phyloP scores from a whole-genome alignment of 2,329 filamentous ascomycete species.

The Fusarium proliferatum region DNA sequence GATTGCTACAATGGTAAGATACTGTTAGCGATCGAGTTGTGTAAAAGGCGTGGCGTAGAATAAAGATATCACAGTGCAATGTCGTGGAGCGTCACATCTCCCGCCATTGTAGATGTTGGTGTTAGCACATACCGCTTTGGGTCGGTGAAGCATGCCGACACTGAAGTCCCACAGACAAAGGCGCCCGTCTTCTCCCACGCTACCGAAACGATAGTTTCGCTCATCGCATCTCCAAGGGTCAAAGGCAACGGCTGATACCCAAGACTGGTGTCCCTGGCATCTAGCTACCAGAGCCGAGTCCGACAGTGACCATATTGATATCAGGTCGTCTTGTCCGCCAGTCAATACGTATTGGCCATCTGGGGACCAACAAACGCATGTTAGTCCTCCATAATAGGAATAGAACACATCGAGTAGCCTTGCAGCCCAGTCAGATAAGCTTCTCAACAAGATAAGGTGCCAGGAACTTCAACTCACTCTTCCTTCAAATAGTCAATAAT shows the following conservation, averaged over 20 bases:
- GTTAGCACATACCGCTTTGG: slow-evolving; percentile 75
- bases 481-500: slow-evolving; percentile 94
- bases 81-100: background rate
- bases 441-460: background rate
- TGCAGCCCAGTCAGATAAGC: slow-evolving; percentile 25
- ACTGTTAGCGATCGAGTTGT: slow-evolving; percentile 24
- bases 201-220: slow-evolving; percentile 93
- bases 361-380: slow-evolving; percentile 96
- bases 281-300: slow-evolving; percentile 88
- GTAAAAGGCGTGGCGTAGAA: background rate
- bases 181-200: slow-evolving; percentile 92
- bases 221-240: slow-evolving; percentile 98
- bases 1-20: slow-evolving; percentile 31
- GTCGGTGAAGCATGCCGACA: slow-evolving; percentile 93
- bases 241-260: slow-evolving; percentile 93
- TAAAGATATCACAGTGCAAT: background rate
- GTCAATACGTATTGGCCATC: slow-evolving; percentile 96
- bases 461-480: slow-evolving; percentile 66
- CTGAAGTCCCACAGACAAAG: slow-evolving; percentile 97
- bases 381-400: slow-evolving; percentile 93
- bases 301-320: slow-evolving; percentile 93
- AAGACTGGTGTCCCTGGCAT: slow-evolving; percentile 95
- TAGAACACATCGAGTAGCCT: slow-evolving; percentile 88
- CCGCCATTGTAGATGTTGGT: background rate
- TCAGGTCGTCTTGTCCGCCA: slow-evolving; percentile 93